These are phyloP conservation scores for Cylindrotheca fusiformis DNA, from an alignment of 108 stramenopile species.

Conservation along the genomic window DNA sequence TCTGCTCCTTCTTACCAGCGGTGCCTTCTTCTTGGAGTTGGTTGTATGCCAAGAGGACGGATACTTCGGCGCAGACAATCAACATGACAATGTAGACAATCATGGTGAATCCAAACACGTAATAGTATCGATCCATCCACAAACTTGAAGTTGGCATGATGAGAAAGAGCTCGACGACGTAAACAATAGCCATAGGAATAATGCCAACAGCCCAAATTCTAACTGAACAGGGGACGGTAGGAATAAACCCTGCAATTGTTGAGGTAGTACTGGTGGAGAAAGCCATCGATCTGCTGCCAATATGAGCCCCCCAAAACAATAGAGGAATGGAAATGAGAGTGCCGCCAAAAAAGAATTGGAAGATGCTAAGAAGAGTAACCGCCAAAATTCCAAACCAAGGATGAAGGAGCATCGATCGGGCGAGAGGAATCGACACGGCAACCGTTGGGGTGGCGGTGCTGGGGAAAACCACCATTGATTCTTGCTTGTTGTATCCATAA, in stretches of 20 bases:
- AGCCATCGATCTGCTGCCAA: background rate
- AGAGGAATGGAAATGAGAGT: background rate
- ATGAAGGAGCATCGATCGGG: too few species aligned
- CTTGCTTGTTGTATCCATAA: slow-evolving; percentile 95
- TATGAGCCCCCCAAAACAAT: background rate
- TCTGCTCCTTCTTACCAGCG: too few species aligned
- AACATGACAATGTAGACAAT: slow-evolving; percentile 92
- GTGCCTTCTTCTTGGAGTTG: slow-evolving; percentile 97
- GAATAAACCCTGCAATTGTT: slow-evolving; percentile 75
- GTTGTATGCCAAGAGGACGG: slow-evolving; percentile 96
- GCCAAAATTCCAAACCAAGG: too few species aligned
- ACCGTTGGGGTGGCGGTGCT: slow-evolving; percentile 52
- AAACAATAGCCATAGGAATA: slow-evolving; percentile 96
- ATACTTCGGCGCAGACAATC: slow-evolving; percentile 94
- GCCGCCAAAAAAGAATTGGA: too few species aligned
- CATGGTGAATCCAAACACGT: slow-evolving; percentile 98
- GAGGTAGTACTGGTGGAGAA: slow-evolving; percentile 57
- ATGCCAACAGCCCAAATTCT: slow-evolving; percentile 86
- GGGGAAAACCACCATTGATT: slow-evolving; percentile 76
- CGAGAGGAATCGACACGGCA: background rate
- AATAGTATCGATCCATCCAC: slow-evolving; percentile 99
- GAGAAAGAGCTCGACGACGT: slow-evolving; percentile 99
- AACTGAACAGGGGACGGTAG: slow-evolving; percentile 75
- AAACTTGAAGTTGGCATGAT: slow-evolving; percentile 96
- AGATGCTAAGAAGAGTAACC: too few species aligned